Evolutionary conservation across 768 basidiomycete genomes (phyloP), one percentile per base, ranked within the genome.

Genomic region (Amanita jacksonii): DNA sequence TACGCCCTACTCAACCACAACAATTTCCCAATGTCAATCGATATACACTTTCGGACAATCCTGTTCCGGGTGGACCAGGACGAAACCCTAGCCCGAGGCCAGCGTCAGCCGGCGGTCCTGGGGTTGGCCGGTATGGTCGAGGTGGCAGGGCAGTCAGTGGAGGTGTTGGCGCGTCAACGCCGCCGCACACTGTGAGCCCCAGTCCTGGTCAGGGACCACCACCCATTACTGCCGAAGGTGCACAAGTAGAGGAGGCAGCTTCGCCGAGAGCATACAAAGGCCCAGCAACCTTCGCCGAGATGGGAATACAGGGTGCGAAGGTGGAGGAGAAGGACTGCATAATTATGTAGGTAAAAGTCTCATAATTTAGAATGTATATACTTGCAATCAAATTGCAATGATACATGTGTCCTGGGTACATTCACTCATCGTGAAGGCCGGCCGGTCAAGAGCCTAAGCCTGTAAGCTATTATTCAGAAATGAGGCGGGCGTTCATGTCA

Each of bases 241-340:
- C 10, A 5, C 3, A 34, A 5, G 20, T 19, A 24, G 48, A 24
- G 12, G 39, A 10, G 15, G 13, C 24, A 5, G 23, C 25, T 19
- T 23, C 28, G 38, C 44, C 41, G n/a, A 50, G 20, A 30, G n/a
- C 25, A 9, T 16, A 42, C 10, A 61, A 61, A 45, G 59, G 79
- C 1, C 76, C 85, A 1, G 70, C 81, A 55, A 92, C 90, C 34
- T 93, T 96, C 64, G 85, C 82, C 16, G 91, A 94, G 69, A 92
- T 96, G 91, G 92, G 92, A 0, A 83, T 91, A 55, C 75, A 80
- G 24, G 81, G 82, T 9, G 76, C 72, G 20, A 86, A 84, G 54
- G 74, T 77, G 34, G 79, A 90, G 54, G 76, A 86, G 4, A 81
- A 90, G 62, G 82, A 88, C 0, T 94, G 91, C 67, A 64, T 86